Conservation (phyloP, 1,284 basidiomycete species). For the Trametes pubescens region DNA sequence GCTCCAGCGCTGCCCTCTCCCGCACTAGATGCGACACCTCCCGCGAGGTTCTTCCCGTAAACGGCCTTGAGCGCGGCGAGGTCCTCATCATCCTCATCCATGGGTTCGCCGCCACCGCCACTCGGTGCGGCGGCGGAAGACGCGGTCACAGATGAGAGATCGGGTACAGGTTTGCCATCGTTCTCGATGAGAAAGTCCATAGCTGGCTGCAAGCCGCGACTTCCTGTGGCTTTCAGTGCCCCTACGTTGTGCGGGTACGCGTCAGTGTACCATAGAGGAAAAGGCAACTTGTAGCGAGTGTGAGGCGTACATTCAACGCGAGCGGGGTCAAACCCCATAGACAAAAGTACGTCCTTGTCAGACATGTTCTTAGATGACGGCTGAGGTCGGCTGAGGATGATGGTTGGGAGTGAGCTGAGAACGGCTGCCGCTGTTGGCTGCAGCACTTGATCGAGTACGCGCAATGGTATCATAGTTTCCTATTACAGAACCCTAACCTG, state of each 20-base stretch:
- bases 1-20: conserved; percentile 45
- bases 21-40: conserved; percentile 27
- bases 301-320: conserved; percentile 79
- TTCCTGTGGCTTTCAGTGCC: conserved; percentile 84
- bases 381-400: neutral
- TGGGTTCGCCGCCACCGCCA: conserved; percentile 48
- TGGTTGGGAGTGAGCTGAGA: neutral
- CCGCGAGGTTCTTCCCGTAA: conserved; percentile 44
- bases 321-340: conserved; percentile 89
- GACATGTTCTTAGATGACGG: conserved; percentile 50
- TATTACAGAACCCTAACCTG: conserved; percentile 24
- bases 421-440: neutral
- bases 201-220: conserved; percentile 85
- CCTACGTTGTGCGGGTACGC: conserved; percentile 55
- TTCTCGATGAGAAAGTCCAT: conserved; percentile 90
- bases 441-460: neutral
- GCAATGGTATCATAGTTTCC: conserved; percentile 20
- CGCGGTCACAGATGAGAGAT: conserved; percentile 51
- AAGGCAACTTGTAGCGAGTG: no score
- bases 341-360: conserved; percentile 81
- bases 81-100: conserved; percentile 76
- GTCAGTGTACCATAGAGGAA: conserved; percentile 6
- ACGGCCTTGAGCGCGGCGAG: conserved; percentile 66
- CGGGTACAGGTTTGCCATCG: conserved; percentile 77
- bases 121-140: conserved; percentile 27